A percentile compares a stretch with the other conserved stretches of the same genome.
Evolutionary conservation across 1,139 yeast species (phyloP).

Genomic region (Yamadazyma dushanensis): DNA sequence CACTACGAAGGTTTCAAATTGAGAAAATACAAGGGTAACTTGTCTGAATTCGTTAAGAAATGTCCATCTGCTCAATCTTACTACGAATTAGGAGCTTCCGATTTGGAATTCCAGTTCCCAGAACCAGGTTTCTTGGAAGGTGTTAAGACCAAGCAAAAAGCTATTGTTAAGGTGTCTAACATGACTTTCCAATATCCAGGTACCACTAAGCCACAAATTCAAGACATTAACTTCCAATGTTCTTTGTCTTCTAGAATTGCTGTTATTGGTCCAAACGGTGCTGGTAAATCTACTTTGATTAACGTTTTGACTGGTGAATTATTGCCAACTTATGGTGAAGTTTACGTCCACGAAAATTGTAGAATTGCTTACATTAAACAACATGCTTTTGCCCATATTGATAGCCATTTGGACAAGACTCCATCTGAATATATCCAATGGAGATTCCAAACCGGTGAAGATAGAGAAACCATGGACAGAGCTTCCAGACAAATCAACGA

Average conservation of each 20-base stretch:
- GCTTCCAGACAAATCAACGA: slow-evolving; percentile 98
- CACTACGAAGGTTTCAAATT: slow-evolving; percentile 99
- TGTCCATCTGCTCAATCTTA: slow-evolving; percentile 98
- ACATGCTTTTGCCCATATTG: slow-evolving; percentile 99
- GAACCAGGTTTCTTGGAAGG: slow-evolving; percentile 99
- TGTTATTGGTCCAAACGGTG: slow-evolving; percentile 99
- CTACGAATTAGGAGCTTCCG: slow-evolving; percentile 98
- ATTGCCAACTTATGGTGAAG: slow-evolving; percentile 97
- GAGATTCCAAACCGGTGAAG: slow-evolving; percentile 99
- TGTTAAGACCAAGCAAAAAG: slow-evolving; percentile 99
- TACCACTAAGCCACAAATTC: slow-evolving; percentile 91
- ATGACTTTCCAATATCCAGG: slow-evolving; percentile 99
- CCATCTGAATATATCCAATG: slow-evolving; percentile 99
- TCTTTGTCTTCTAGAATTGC: slow-evolving; percentile 99
- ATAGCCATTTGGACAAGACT: slow-evolving; percentile 97
- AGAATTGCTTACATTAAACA: slow-evolving; percentile 99
- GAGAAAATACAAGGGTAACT: slow-evolving; percentile 99
- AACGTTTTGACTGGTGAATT: slow-evolving; percentile 99
- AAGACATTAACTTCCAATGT: slow-evolving; percentile 94
- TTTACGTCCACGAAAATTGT: slow-evolving; percentile 98
- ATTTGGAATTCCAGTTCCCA: slow-evolving; percentile 94
- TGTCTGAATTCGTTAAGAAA: slow-evolving; percentile 96
- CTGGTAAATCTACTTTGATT: slow-evolving; percentile 98
- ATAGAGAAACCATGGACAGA: slow-evolving; percentile 99
- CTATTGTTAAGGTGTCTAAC: slow-evolving; percentile 95